phyloP scores from a whole-genome alignment of 2,329 filamentous ascomycete genomes.

The Cladosporium sp. region DNA sequence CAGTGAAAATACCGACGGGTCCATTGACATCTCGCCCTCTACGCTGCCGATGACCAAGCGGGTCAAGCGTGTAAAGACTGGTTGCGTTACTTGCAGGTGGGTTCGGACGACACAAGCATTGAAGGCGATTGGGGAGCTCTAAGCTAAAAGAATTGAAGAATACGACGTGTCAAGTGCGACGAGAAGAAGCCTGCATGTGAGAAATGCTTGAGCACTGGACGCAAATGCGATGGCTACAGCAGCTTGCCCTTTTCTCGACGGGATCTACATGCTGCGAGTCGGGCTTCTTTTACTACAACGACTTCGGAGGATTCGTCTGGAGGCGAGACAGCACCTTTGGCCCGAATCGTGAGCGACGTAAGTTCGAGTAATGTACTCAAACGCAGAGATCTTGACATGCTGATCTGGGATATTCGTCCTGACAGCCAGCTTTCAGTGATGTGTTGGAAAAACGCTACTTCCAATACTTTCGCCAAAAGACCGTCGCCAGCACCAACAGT shows the following conservation, averaged over 20 bases:
- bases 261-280: constrained; percentile 19
- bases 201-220: constrained; percentile 54
- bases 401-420: background rate
- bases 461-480: constrained; percentile 9
- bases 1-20: background rate
- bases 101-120: no score
- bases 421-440: constrained; percentile 4
- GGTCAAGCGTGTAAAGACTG: constrained; percentile 17
- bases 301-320: background rate
- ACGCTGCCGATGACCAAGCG: background rate
- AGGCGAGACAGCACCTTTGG: background rate
- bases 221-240: constrained; percentile 56
- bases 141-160: constrained; percentile 50
- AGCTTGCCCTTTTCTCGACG: constrained; percentile 21
- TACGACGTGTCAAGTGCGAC: constrained; percentile 50
- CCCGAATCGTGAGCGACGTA: constrained; percentile 11
- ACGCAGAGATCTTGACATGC: background rate
- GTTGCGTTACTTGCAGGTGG: constrained; percentile 20
- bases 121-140: no score
- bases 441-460: constrained; percentile 14
- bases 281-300: background rate
- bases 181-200: constrained; percentile 53
- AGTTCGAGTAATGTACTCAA: background rate
- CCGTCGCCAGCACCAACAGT: constrained; percentile 14
- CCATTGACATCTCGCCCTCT: background rate